Conservation (phyloP, 148 eudicot species). For the Polygonum aviculare region DNA sequence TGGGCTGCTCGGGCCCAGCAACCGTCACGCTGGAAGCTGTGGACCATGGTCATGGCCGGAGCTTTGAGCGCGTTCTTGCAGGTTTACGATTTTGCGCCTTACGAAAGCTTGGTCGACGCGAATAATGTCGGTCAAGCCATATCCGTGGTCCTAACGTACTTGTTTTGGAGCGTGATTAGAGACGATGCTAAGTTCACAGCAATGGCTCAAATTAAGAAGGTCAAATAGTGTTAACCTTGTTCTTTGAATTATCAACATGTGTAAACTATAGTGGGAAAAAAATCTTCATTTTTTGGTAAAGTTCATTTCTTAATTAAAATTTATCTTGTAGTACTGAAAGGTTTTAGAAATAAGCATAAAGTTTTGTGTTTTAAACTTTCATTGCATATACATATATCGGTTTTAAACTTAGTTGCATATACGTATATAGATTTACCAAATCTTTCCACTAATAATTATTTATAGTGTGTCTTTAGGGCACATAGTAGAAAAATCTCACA, state of each 20-base stretch:
- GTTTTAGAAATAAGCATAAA: neutral
- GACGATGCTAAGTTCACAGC: constrained; percentile 61
- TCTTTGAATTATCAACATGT: neutral
- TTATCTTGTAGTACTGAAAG: neutral
- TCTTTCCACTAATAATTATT: no score
- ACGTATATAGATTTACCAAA: no score
- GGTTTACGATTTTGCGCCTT: constrained; percentile 60
- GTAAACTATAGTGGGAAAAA: no score
- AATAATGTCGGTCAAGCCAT: constrained; percentile 63
- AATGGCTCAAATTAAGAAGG: constrained; percentile 44
- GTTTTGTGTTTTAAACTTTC: neutral
- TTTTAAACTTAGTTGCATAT: no score
- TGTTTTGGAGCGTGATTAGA: constrained; percentile 75
- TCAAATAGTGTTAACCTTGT: constrained; percentile 25
- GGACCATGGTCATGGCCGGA: constrained; percentile 41
- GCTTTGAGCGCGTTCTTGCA: constrained; percentile 41
- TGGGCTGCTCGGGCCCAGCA: constrained; percentile 45
- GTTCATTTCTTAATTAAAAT: no score
- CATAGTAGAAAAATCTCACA: no score
- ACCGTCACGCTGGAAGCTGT: constrained; percentile 59
- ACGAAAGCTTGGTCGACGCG: constrained; percentile 51
- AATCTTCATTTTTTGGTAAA: neutral
- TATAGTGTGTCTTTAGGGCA: no score
- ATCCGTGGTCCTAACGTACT: constrained; percentile 45
- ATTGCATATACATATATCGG: no score